Evolutionary conservation across 768 basidiomycete species (phyloP).

Genomic region (Boletus coccyginus): DNA sequence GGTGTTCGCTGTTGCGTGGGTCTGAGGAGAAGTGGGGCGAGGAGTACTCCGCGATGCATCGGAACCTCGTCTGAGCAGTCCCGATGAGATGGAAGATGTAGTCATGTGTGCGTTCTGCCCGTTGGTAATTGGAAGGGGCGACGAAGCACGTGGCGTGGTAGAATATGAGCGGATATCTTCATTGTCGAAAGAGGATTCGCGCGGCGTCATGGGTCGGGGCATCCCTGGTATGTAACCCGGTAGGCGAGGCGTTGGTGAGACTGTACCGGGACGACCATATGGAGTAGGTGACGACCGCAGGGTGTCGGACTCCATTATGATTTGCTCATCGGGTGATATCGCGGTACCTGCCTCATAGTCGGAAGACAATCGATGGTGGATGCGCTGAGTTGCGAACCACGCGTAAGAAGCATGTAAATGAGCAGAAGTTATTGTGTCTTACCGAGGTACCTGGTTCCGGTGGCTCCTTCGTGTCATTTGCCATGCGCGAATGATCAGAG

Average conservation of each 20-base stretch:
- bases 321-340: conserved; percentile 61
- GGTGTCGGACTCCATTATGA: conserved; percentile 45
- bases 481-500: conserved; percentile 22
- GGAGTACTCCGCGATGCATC: conserved; percentile 48
- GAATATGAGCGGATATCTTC: conserved; percentile 74
- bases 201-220: conserved; percentile 90
- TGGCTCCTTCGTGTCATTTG: conserved; percentile 18
- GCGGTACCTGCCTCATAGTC: conserved; percentile 66
- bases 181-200: conserved; percentile 57
- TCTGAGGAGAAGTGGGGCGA: conserved; percentile 48
- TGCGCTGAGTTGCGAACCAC: conserved; percentile 12
- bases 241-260: conserved; percentile 51
- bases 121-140: conserved; percentile 46
- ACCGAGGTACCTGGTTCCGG: conserved; percentile 23
- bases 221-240: conserved; percentile 90
- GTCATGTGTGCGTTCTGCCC: conserved; percentile 34
- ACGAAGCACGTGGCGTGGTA: conserved; percentile 74
- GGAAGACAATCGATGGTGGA: conserved; percentile 35
- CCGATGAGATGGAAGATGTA: conserved; percentile 36
- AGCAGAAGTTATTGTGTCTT: conserved; percentile 12
- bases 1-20: conserved; percentile 37
- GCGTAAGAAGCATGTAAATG: conserved; percentile 20
- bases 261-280: conserved; percentile 45
- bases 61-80: conserved; percentile 53
- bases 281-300: conserved; percentile 62